Evolutionary conservation across 495 filamentous ascomycete genomes (phyloP), one percentile per base, ranked within the genome.

Genomic region (Penicillium odoratum): DNA sequence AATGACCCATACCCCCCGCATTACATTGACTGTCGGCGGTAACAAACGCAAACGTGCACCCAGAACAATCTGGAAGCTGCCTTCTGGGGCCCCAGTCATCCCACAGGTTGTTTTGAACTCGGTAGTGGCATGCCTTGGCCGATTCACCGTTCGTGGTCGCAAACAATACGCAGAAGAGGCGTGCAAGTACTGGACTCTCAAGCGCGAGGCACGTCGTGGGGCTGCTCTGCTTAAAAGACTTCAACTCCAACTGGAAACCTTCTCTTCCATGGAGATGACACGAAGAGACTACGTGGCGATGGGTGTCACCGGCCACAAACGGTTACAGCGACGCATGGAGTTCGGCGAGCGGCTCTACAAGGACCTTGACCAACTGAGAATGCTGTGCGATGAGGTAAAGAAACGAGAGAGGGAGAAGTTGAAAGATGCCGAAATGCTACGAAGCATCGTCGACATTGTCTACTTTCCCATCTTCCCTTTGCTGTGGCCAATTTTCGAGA

Each of bases 161-260:
- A 94, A 93, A 64, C 92, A 97, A 47, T 99, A 90, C 74, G 87
- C 92, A 2, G 89, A 89, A 33, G 92, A 97, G 66, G 89, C 88
- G 2, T 97, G 93, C 76, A 91, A 90, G 59, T 99, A 97, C 72
- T 99, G 94, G 94, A 98, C 94, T 0, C 76, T 98, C 51, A 99
- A 99, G 72, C 83, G 94, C 38, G 94, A 99, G 71, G 90, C 93
- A 43, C 82, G 94, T 36, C 82, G 94, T 58, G 94, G 94, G 31
- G 94, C 94, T 15, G 90, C 93, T 16, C 77, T 98, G 43, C 80
- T 99, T 49, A 97, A 97, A 74, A 85, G 94, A 38, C 79, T 98
- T 8, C 94, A 98, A 67, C 72, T 97, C 33, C 93, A 96, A 71
- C 63, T 78, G 1, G 93, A 97, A 67, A 88, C 90, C 0, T 98